A percentile compares a stretch with the other conserved stretches of the same genome.
phyloP scores from a whole-genome alignment of 495 filamentous ascomycete genomes.

The Halenospora varia region DNA sequence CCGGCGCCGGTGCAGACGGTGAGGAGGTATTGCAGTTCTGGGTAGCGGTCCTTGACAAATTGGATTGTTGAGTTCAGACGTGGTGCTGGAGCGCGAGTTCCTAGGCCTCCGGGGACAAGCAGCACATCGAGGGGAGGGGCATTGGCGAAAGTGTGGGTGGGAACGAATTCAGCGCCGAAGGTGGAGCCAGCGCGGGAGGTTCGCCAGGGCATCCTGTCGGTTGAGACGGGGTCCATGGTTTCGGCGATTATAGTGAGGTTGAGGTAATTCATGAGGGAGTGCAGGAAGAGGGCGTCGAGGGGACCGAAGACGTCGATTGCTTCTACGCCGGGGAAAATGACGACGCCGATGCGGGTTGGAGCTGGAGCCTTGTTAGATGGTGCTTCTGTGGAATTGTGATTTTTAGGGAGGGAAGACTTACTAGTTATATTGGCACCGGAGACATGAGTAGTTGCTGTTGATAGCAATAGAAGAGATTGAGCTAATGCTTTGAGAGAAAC shows the following conservation, averaged over 20 bases:
- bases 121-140: constrained; percentile 55
- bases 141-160: constrained; percentile 57
- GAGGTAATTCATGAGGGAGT: constrained; percentile 36
- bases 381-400: background rate
- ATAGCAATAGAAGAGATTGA: background rate
- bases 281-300: constrained; percentile 55
- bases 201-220: constrained; percentile 2
- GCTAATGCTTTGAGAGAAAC: background rate
- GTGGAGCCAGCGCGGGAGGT: constrained; percentile 22
- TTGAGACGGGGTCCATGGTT: constrained; percentile 46
- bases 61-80: constrained; percentile 33
- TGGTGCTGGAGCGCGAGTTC: constrained; percentile 35
- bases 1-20: constrained; percentile 59
- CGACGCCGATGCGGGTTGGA: constrained; percentile 27
- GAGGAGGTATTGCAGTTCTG: constrained; percentile 49
- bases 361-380: background rate
- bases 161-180: constrained; percentile 44
- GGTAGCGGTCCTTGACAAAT: constrained; percentile 42
- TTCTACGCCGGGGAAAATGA: constrained; percentile 45
- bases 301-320: constrained; percentile 54
- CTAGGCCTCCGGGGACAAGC: constrained; percentile 61
- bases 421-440: background rate
- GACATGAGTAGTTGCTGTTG: background rate
- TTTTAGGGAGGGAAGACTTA: background rate
- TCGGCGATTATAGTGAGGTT: constrained; percentile 46